phyloP scores from a whole-genome alignment of 768 basidiomycete genomes.

The Lactifluus piperatus region DNA sequence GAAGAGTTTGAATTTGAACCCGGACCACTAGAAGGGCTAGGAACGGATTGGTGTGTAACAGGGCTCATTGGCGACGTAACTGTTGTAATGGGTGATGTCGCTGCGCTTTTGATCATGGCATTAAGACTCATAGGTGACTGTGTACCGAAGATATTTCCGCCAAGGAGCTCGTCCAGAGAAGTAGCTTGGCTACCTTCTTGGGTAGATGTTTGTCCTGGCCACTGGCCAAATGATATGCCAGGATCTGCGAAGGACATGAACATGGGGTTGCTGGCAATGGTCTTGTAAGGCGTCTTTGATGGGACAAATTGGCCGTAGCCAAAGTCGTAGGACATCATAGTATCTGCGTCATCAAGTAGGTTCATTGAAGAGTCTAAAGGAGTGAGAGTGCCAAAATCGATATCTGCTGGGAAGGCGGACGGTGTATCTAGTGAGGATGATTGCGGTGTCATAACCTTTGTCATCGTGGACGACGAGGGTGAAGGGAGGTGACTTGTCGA shows the following conservation, averaged over 20 bases:
- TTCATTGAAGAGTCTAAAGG: conserved; percentile 64
- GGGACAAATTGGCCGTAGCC: conserved; percentile 39
- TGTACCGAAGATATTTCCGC: conserved; percentile 30
- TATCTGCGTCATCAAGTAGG: conserved; percentile 47
- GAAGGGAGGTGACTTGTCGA: conserved; percentile 6
- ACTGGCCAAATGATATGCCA: conserved; percentile 29
- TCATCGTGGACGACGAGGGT: conserved; percentile 21
- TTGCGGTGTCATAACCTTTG: conserved; percentile 18
- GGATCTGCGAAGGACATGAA: conserved; percentile 72
- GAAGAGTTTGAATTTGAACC: conserved; percentile 21
- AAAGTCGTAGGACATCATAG: conserved; percentile 21
- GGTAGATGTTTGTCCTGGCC: conserved; percentile 24
- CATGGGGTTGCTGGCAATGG: conserved; percentile 74
- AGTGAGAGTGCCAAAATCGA: conserved; percentile 59
- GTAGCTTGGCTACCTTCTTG: conserved; percentile 26
- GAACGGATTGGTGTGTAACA: conserved; percentile 37
- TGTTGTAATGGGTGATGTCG: conserved; percentile 32
- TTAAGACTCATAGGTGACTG: conserved; percentile 21
- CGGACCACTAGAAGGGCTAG: neutral
- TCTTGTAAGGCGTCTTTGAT: conserved; percentile 52
- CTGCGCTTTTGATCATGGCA: conserved; percentile 14
- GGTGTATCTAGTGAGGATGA: conserved; percentile 27
- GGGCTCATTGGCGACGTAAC: conserved; percentile 39
- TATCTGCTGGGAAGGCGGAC: conserved; percentile 23
- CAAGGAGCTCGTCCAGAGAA: conserved; percentile 40